Evolutionary conservation across 208 protist genomes (phyloP).

Genomic region (Angomonas ambiguus): DNA sequence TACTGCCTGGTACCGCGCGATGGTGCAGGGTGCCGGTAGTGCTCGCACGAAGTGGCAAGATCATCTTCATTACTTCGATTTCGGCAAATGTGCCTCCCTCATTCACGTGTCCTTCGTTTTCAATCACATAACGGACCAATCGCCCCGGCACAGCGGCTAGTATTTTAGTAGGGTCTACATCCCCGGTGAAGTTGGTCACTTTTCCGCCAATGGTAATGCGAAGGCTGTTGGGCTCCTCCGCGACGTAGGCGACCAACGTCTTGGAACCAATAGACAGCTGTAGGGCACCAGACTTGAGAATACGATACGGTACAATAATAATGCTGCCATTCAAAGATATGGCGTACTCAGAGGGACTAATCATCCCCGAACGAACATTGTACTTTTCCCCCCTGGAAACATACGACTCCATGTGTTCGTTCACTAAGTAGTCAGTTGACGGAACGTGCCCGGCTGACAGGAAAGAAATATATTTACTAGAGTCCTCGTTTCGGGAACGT

Average conservation of each 20-base stretch:
- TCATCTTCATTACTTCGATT: conserved; percentile 99
- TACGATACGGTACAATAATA: conserved; percentile 67
- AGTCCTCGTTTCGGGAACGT: conserved; percentile 39
- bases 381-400: conserved; percentile 74
- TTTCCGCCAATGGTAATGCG: conserved; percentile 89
- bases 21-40: conserved; percentile 79
- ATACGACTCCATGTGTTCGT: conserved; percentile 63
- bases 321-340: conserved; percentile 73
- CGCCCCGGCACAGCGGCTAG: conserved; percentile 92
- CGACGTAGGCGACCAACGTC: conserved; percentile 89
- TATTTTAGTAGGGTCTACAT: conserved; percentile 94
- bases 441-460: conserved; percentile 83
- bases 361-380: conserved; percentile 50
- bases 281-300: conserved; percentile 75
- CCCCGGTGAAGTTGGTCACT: conserved; percentile 91
- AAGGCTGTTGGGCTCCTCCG: conserved; percentile 88
- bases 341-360: conserved; percentile 51
- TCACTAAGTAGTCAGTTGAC: conserved; percentile 64
- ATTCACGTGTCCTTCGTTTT: conserved; percentile 87
- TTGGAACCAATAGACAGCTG: conserved; percentile 70
- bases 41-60: conserved; percentile 86
- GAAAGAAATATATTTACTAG: conserved; percentile 62
- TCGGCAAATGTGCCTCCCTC: conserved; percentile 91
- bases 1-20: conserved; percentile 76
- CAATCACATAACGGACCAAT: conserved; percentile 93